Evolutionary conservation across 2,329 filamentous ascomycete genomes (phyloP), one percentile per base, ranked within the genome.

Genomic region (Alternaria sp.): DNA sequence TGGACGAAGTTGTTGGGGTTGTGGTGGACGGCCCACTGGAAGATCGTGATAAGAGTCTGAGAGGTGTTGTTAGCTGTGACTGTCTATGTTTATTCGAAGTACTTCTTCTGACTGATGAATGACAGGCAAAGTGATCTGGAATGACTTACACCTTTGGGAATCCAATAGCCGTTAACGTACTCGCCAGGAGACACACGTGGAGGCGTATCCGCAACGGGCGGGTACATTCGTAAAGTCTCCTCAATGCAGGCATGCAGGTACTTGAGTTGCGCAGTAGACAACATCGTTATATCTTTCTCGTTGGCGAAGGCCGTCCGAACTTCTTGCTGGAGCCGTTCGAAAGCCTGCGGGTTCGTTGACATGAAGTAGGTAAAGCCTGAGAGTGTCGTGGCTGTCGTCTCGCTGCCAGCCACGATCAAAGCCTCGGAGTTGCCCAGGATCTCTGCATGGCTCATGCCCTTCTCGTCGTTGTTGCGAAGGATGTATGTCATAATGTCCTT

Each of bases 371-470:
- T 49, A 6, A 58, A 30, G 26, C 62, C 65, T 6, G 40, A 62
- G 6, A 67, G 51, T 11, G 57, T 25, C 10, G 64, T 68, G 0
- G 66, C 63, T 15, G 49, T 32, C 0, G 78, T 79, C 60, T 81
- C 79, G 6, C 76, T 79, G 6, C 79, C 79, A 2, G 73, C 79
- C 23, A 73, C 51, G 65, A 81, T 77, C 47, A 81, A 75, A 5
- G 77, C 25, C 0, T 65, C 60, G 0, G 72, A 72, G 30, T 70
- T 78, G 12, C 65, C 66, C 11, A 76, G 57, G 51, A 79, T 73
- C 58, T 80, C 78, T n/a, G 61, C 56, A 36, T 68, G 50, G 12
- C 61, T 70, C 61, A 64, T 64, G 13, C 64, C 64, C 8, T 66
- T 64, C 25, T 64, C 64, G 30, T 62, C 66, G 19, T 62, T 67